Evolutionary conservation across 305 asterid species (phyloP).

Genomic region (Plantago rigida): DNA sequence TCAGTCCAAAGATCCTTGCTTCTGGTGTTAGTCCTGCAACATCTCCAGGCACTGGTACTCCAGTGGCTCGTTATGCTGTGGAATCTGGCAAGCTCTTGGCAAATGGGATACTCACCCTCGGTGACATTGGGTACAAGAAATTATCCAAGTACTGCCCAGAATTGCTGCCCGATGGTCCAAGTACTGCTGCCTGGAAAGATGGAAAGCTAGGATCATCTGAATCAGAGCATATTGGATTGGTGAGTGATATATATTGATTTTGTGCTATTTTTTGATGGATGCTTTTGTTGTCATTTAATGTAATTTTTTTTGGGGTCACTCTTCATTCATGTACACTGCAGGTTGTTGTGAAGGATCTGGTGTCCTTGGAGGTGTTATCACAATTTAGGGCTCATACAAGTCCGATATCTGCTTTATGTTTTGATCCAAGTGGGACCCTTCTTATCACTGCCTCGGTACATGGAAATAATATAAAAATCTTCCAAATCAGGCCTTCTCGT

Average conservation of each 20-base stretch:
- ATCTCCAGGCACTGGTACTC: slow-evolving; percentile 73
- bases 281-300: background rate
- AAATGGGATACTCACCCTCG: slow-evolving; percentile 71
- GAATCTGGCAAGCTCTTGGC: slow-evolving; percentile 89
- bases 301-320: too few species aligned
- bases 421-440: slow-evolving; percentile 68
- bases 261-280: slow-evolving; percentile 11
- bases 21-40: slow-evolving; percentile 85
- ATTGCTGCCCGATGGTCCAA: slow-evolving; percentile 64
- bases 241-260: slow-evolving; percentile 31
- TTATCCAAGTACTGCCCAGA: slow-evolving; percentile 73
- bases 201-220: slow-evolving; percentile 66
- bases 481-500: slow-evolving; percentile 50
- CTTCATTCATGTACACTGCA: slow-evolving; percentile 29
- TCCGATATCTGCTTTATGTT: slow-evolving; percentile 66
- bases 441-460: slow-evolving; percentile 68
- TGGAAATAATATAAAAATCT: slow-evolving; percentile 58
- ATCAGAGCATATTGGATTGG: slow-evolving; percentile 83
- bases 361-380: slow-evolving; percentile 46
- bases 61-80: slow-evolving; percentile 93
- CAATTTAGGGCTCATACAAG: slow-evolving; percentile 74
- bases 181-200: slow-evolving; percentile 70
- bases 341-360: slow-evolving; percentile 60
- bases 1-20: slow-evolving; percentile 75
- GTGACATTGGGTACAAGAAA: slow-evolving; percentile 82